Percentiles rank a stretch among this genome's conserved stretches.
phyloP scores from a whole-genome alignment of 768 basidiomycete species.

The Rhodotorula sphaerocarpa region DNA sequence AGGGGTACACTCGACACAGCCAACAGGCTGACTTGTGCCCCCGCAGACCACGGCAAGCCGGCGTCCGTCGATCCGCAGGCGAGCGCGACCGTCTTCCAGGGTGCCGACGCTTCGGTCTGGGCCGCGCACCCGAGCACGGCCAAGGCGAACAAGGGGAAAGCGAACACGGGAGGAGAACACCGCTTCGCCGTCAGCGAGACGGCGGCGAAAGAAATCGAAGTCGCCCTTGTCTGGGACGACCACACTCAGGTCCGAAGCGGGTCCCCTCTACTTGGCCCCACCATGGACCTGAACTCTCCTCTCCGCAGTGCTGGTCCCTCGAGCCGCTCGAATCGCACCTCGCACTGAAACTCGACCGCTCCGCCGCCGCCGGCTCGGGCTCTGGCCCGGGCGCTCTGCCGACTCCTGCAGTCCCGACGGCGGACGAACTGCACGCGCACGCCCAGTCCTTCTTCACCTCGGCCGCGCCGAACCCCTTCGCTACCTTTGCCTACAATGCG shows the following conservation, averaged over 20 bases:
- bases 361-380: neutral
- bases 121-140: slow-evolving; percentile 11
- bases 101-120: neutral
- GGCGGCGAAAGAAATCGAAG: slow-evolving; percentile 1
- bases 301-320: slow-evolving; percentile 2
- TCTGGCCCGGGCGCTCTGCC: neutral
- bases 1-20: too few species aligned
- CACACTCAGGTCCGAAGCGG: slow-evolving; percentile 4
- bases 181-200: slow-evolving; percentile 5
- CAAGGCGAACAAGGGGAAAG: slow-evolving; percentile 3
- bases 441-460: neutral
- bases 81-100: neutral
- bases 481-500: neutral
- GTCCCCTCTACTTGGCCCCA: too few species aligned
- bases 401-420: neutral
- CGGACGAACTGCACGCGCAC: neutral
- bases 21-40: neutral
- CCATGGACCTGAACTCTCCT: too few species aligned
- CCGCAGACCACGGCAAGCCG: neutral
- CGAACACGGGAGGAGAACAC: neutral
- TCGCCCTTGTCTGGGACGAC: slow-evolving; percentile 16
- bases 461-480: slow-evolving; percentile 11
- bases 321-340: slow-evolving; percentile 2
- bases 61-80: neutral
- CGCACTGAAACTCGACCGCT: slow-evolving; percentile 13